Evolutionary conservation across 2,329 filamentous ascomycete species (phyloP).

Genomic region (Penicillium sp.): DNA sequence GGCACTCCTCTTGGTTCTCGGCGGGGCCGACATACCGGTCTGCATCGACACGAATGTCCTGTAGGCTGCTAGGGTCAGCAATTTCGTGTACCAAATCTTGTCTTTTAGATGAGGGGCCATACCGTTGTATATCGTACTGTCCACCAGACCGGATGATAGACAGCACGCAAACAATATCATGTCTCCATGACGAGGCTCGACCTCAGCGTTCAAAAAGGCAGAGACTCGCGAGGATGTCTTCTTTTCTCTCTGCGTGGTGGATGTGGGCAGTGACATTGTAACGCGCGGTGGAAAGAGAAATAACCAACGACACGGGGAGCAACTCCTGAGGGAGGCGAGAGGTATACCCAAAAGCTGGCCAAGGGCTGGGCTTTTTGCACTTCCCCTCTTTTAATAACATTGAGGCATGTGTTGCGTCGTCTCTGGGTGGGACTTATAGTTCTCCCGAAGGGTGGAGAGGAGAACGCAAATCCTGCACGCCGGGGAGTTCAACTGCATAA

Average conservation of each 20-base stretch:
- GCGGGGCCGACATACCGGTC: conserved; percentile 23
- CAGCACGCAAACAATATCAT: conserved; percentile 33
- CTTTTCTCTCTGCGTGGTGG: conserved; percentile 9
- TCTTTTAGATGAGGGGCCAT: background rate
- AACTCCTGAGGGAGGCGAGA: background rate
- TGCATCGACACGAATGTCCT: conserved; percentile 52
- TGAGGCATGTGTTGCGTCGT: background rate
- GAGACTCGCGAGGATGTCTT: conserved; percentile 9
- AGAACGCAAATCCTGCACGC: conserved; percentile 1
- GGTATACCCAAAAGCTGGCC: background rate
- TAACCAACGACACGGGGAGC: background rate
- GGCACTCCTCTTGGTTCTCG: background rate
- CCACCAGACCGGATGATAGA: conserved; percentile 32
- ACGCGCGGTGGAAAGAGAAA: background rate
- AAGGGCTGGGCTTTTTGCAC: background rate
- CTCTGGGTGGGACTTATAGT: background rate
- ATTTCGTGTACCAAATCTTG: background rate
- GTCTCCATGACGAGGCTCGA: conserved; percentile 29
- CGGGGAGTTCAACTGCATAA: background rate
- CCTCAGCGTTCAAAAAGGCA: conserved; percentile 23
- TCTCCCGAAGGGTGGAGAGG: background rate
- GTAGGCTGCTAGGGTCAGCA: conserved; percentile 36
- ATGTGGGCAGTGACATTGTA: background rate
- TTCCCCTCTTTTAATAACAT: conserved; percentile 3
- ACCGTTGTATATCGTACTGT: conserved; percentile 39